A percentile compares a stretch with the other conserved stretches of the same genome.
These are phyloP conservation scores for Mortierella sp. DNA, from an alignment of 371 early-diverging fungal genomes.

Conservation along the genomic window DNA sequence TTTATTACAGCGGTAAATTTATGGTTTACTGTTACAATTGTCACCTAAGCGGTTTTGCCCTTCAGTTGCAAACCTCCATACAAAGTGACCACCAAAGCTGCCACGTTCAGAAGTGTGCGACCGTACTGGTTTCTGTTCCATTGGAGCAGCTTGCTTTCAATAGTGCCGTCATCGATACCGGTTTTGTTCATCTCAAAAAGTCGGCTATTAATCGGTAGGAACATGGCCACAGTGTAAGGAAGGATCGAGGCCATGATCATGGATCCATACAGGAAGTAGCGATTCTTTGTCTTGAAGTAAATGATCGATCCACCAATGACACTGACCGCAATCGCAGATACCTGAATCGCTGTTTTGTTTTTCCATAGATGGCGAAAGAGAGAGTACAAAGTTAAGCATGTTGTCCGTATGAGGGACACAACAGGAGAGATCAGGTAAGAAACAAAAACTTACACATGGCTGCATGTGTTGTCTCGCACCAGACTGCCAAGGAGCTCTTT, in stretches of 20 bases:
- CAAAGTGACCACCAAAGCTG: slow-evolving; percentile 5
- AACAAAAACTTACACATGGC: slow-evolving; percentile 15
- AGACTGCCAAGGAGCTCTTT: slow-evolving; percentile 8
- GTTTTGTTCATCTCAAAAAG: slow-evolving; percentile 12
- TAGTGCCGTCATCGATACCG: slow-evolving; percentile 11
- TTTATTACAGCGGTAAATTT: no score
- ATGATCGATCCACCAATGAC: slow-evolving; percentile 12
- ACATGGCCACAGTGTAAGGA: slow-evolving; percentile 17
- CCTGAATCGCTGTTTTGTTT: slow-evolving; percentile 12
- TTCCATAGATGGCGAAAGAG: background rate
- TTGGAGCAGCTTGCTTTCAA: slow-evolving; percentile 1
- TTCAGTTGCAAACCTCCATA: slow-evolving; percentile 8
- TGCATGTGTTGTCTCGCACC: slow-evolving; percentile 6
- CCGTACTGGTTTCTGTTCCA: slow-evolving; percentile 25
- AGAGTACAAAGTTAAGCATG: background rate
- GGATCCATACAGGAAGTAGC: slow-evolving; percentile 12
- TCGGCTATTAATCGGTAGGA: slow-evolving; percentile 22
- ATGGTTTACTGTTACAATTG: no score
- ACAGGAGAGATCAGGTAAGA: no score
- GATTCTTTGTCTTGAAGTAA: slow-evolving; percentile 30
- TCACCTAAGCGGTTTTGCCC: background rate
- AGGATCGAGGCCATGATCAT: slow-evolving; percentile 22
- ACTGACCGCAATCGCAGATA: slow-evolving; percentile 15
- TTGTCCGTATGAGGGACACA: background rate
- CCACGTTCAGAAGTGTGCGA: slow-evolving; percentile 5